Percentiles rank a stretch among this genome's conserved stretches.
Conservation (phyloP, 306 rosid species). For the Lotus japonicus region DNA sequence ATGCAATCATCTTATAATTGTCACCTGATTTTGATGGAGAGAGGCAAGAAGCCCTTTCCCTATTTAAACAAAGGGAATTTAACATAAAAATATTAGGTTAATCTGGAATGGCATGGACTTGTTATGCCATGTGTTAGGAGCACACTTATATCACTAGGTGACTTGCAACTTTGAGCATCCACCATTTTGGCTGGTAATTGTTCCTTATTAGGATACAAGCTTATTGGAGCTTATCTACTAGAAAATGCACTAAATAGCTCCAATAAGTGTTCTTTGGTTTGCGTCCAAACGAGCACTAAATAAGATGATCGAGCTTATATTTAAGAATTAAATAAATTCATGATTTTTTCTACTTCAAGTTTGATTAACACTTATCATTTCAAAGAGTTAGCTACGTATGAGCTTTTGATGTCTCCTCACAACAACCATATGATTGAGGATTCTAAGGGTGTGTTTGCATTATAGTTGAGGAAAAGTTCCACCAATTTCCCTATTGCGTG, state of each 20-base stretch:
- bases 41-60: conserved; percentile 1
- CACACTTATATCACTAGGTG: not conserved
- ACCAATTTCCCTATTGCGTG: not conserved
- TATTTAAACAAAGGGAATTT: not conserved
- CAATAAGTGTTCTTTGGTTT: too few species aligned
- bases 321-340: conserved; percentile 9
- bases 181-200: too few species aligned
- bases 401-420: not conserved
- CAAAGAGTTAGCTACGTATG: not conserved
- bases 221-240: too few species aligned
- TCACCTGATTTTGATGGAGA: conserved; percentile 5
- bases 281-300: too few species aligned
- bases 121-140: not conserved
- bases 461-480: too few species aligned
- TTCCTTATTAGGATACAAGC: too few species aligned
- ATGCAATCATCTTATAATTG: conserved; percentile 9
- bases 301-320: not conserved
- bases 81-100: not conserved
- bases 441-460: not conserved
- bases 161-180: too few species aligned
- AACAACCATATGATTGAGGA: not conserved
- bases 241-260: too few species aligned
- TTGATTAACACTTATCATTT: not conserved
- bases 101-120: not conserved
- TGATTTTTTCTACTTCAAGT: conserved; percentile 11